Conservation (phyloP, 2,329 filamentous ascomycete species). For the Venturia asperata region DNA sequence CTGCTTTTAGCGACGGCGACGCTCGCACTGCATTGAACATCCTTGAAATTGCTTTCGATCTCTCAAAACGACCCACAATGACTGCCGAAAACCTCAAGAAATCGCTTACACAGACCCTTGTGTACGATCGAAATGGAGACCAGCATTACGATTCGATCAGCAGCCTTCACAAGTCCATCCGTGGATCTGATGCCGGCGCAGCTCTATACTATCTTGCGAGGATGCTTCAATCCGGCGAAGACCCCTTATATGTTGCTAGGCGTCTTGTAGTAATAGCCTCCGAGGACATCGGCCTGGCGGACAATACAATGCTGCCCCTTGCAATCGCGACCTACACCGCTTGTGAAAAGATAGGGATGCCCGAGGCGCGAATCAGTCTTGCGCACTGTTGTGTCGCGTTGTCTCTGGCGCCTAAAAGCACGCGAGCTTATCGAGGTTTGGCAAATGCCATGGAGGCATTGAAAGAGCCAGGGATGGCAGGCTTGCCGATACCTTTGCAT, state of each 20-base stretch:
- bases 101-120: slow-evolving; percentile 80
- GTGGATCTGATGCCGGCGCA: slow-evolving; percentile 79
- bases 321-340: slow-evolving; percentile 83
- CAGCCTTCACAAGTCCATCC: slow-evolving; percentile 91
- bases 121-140: slow-evolving; percentile 91
- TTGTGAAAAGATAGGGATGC: slow-evolving; percentile 88
- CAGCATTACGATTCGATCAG: slow-evolving; percentile 98
- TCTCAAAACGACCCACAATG: slow-evolving; percentile 57
- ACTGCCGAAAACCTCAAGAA: slow-evolving; percentile 73
- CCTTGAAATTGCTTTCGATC: slow-evolving; percentile 77
- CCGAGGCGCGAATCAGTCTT: slow-evolving; percentile 86
- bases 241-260: slow-evolving; percentile 84
- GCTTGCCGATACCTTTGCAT: slow-evolving; percentile 76
- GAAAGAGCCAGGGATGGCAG: slow-evolving; percentile 74
- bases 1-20: slow-evolving; percentile 84
- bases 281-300: slow-evolving; percentile 87
- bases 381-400: slow-evolving; percentile 82
- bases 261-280: slow-evolving; percentile 92
- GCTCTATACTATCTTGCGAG: slow-evolving; percentile 89
- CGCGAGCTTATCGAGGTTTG: slow-evolving; percentile 73
- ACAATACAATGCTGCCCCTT: slow-evolving; percentile 73
- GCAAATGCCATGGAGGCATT: slow-evolving; percentile 74
- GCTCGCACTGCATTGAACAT: slow-evolving; percentile 89
- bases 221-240: slow-evolving; percentile 93
- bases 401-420: slow-evolving; percentile 75